phyloP scores from a whole-genome alignment of 305 asterid species.

The Caryopteris hybrid region DNA sequence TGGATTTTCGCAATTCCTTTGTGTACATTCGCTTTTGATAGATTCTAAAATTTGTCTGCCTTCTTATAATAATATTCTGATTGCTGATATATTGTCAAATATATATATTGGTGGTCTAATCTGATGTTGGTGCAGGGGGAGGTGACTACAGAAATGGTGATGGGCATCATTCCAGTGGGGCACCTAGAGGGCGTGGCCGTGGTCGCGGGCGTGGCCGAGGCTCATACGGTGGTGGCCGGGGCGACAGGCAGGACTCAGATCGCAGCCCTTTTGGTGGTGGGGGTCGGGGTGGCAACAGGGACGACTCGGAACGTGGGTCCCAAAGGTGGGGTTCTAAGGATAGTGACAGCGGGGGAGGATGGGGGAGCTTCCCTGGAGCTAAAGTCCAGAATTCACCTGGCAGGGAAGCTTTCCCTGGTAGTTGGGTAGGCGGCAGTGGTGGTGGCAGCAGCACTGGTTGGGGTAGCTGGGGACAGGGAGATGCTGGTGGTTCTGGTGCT shows the following conservation, averaged over 20 bases:
- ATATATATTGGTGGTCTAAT: neutral
- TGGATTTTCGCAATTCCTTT: too few relatives aligned
- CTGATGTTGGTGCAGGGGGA: conserved; percentile 50
- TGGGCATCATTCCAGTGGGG: conserved; percentile 51
- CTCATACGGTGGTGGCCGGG: conserved; percentile 29
- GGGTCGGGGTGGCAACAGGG: conserved; percentile 32
- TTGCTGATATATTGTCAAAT: neutral
- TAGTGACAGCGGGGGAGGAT: conserved; percentile 51
- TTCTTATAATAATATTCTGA: too few relatives aligned
- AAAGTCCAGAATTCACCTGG: conserved; percentile 30
- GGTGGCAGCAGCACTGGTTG: conserved; percentile 32
- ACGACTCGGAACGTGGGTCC: conserved; percentile 47
- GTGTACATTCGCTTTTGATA: neutral
- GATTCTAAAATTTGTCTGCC: neutral
- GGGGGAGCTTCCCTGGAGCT: conserved; percentile 40
- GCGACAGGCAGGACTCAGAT: conserved; percentile 41
- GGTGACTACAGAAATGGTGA: conserved; percentile 68
- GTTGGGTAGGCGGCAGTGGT: conserved; percentile 19
- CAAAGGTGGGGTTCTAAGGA: conserved; percentile 64
- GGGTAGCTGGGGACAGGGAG: conserved; percentile 42
- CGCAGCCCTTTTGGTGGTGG: conserved; percentile 16
- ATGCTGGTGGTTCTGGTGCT: conserved; percentile 23
- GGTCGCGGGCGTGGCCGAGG: conserved; percentile 45
- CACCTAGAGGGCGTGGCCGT: conserved; percentile 68
- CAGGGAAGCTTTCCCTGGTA: conserved; percentile 35